phyloP scores from a whole-genome alignment of 306 rosid species.

The Herpetospermum pedunculosum region DNA sequence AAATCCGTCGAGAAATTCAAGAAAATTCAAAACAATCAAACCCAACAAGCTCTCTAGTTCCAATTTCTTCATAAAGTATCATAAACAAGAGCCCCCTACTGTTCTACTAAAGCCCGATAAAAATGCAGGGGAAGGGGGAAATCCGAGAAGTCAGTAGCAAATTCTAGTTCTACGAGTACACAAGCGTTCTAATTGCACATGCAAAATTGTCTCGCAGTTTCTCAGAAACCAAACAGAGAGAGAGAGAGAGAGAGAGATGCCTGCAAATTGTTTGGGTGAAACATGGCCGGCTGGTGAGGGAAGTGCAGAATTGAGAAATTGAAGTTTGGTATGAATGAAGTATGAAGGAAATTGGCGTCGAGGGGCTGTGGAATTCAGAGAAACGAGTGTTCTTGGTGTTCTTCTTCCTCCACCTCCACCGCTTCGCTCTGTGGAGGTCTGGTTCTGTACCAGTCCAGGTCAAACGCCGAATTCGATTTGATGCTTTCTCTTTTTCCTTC shows the following conservation, averaged over 20 bases:
- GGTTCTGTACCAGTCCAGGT: background rate
- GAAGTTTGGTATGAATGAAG: background rate
- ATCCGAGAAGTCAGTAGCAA: background rate
- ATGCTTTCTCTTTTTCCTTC: background rate
- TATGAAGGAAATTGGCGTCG: background rate
- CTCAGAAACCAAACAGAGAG: background rate
- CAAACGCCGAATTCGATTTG: background rate
- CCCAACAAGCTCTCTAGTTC: background rate
- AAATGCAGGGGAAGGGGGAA: background rate
- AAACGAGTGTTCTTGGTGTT: background rate
- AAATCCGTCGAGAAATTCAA: background rate
- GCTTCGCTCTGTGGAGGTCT: slow-evolving; percentile 1
- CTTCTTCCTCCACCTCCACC: background rate
- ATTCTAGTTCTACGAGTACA: background rate
- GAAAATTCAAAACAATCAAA: background rate
- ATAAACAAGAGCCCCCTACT: background rate
- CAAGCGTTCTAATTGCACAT: background rate
- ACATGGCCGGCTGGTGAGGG: background rate
- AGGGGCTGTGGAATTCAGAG: background rate
- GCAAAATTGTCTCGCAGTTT: background rate
- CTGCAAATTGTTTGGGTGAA: slow-evolving; percentile 7
- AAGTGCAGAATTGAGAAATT: background rate
- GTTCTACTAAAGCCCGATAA: background rate
- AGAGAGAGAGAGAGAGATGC: background rate
- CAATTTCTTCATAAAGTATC: background rate